phyloP scores from a whole-genome alignment of 2,329 filamentous ascomycete species.

The Penicillium nordicum region DNA sequence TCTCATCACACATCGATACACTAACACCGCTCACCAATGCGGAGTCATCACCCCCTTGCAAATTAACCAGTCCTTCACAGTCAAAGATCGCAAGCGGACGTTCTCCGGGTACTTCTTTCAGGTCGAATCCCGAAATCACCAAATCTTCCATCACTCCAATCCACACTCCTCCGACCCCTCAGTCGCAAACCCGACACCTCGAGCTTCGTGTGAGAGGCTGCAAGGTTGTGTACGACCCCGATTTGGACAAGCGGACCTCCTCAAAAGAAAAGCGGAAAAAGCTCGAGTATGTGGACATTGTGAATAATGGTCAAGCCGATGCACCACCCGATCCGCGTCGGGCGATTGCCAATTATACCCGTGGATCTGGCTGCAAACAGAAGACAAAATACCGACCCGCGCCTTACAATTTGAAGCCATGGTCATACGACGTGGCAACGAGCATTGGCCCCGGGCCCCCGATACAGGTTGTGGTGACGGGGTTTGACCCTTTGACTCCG shows the following conservation, averaged over 20 bases:
- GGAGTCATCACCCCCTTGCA: constrained; percentile 62
- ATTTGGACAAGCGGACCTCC: constrained; percentile 56
- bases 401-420: constrained; percentile 77
- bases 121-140: constrained; percentile 27
- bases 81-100: constrained; percentile 38
- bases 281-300: constrained; percentile 52
- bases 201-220: constrained; percentile 55
- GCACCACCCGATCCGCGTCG: constrained; percentile 79
- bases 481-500: constrained; percentile 86
- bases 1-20: constrained; percentile 51
- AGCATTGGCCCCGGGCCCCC: constrained; percentile 87
- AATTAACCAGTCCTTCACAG: constrained; percentile 53
- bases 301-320: constrained; percentile 55
- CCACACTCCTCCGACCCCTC: constrained; percentile 44
- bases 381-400: constrained; percentile 67
- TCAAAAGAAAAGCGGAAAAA: constrained; percentile 56
- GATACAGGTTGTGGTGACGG: constrained; percentile 86
- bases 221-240: constrained; percentile 61
- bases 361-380: constrained; percentile 62
- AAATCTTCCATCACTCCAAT: constrained; percentile 41
- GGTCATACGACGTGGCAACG: constrained; percentile 74
- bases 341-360: constrained; percentile 60
- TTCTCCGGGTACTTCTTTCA: constrained; percentile 26
- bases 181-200: constrained; percentile 48
- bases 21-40: constrained; percentile 64